Conservation (phyloP, 2,329 filamentous ascomycete species). For the Paecilomyces niveus region DNA sequence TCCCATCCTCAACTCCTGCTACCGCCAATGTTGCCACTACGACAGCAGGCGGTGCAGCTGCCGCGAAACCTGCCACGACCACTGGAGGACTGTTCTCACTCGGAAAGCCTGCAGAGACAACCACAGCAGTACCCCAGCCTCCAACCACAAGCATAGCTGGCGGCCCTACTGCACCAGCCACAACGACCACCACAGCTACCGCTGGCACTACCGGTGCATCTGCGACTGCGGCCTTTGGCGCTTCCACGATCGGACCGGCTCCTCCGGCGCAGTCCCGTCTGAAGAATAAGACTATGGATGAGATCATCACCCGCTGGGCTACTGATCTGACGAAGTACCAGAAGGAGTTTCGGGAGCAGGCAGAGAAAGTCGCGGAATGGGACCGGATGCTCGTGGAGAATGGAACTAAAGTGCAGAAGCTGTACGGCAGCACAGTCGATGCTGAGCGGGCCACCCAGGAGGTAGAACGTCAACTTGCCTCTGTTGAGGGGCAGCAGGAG, state of each 20-base stretch:
- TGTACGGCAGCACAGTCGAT: slow-evolving; percentile 87
- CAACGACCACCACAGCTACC: slow-evolving; percentile 22
- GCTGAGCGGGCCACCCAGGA: slow-evolving; percentile 88
- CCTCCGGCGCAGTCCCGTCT: slow-evolving; percentile 77
- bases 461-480: slow-evolving; percentile 82
- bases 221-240: slow-evolving; percentile 43
- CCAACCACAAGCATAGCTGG: slow-evolving; percentile 25
- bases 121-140: slow-evolving; percentile 23
- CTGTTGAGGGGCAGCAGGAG: slow-evolving; percentile 86
- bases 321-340: slow-evolving; percentile 93
- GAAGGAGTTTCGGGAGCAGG: slow-evolving; percentile 90
- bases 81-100: slow-evolving; percentile 17
- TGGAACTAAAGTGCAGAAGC: slow-evolving; percentile 85
- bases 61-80: slow-evolving; percentile 21
- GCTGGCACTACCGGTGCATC: slow-evolving; percentile 27
- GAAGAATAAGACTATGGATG: slow-evolving; percentile 98
- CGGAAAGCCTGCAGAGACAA: slow-evolving; percentile 17
- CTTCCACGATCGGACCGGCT: slow-evolving; percentile 71
- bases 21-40: slow-evolving; percentile 20
- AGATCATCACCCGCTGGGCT: slow-evolving; percentile 95
- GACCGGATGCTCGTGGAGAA: slow-evolving; percentile 90
- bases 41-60: slow-evolving; percentile 11
- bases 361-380: slow-evolving; percentile 80
- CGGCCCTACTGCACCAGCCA: slow-evolving; percentile 22
- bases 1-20: slow-evolving; percentile 23